Conservation (phyloP, 257 asterid genomes). For the Ballota nigra region DNA sequence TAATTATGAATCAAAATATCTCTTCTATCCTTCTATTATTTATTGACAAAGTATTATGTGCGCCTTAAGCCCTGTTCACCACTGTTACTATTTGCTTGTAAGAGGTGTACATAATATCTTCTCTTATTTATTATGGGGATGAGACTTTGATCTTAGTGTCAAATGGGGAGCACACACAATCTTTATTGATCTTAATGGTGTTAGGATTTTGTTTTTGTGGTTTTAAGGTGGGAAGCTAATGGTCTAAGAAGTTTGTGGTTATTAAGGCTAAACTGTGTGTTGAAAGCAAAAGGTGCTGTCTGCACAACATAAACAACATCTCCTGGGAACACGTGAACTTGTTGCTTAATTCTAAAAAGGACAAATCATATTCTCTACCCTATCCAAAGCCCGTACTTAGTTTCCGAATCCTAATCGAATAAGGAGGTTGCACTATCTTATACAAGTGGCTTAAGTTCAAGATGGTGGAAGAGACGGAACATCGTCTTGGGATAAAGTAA, state of each 20-base stretch:
- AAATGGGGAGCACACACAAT: constrained; percentile 29
- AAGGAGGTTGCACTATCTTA: not conserved
- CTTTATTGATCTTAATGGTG: constrained; percentile 18
- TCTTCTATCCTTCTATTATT: not conserved
- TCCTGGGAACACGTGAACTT: constrained; percentile 19
- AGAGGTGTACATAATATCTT: no score
- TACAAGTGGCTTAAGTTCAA: not conserved
- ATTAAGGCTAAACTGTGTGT: constrained; percentile 7
- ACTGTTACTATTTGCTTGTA: no score
- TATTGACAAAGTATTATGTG: not conserved
- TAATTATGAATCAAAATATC: not conserved
- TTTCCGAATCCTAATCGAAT: not conserved
- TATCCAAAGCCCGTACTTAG: not conserved
- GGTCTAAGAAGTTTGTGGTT: constrained; percentile 4
- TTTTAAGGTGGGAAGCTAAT: not conserved
- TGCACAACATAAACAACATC: constrained; percentile 19
- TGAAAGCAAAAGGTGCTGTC: constrained; percentile 19
- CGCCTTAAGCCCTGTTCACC: no score
- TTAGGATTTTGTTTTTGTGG: not conserved
- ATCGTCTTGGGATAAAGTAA: not conserved
- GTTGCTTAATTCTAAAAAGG: constrained; percentile 10
- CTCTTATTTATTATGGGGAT: no score
- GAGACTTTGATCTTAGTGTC: not conserved
- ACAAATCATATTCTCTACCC: not conserved
- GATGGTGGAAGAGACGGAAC: not conserved